These are phyloP conservation scores for Aspergillus conjunctus DNA, from an alignment of 495 filamentous ascomycete species.

Conservation along the genomic window DNA sequence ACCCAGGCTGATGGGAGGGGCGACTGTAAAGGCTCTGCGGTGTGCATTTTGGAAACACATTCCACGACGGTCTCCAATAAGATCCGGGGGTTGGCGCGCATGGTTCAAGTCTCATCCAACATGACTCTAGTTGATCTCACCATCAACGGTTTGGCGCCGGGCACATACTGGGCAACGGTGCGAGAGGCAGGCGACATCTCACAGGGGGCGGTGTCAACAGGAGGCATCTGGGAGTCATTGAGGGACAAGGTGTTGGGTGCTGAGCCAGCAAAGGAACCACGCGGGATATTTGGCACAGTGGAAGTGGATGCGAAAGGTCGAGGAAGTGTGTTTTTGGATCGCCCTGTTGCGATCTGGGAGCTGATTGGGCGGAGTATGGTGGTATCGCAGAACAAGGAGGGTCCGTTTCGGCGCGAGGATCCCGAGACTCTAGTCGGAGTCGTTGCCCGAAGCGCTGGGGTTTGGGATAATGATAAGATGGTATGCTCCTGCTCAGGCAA, in stretches of 20 bases:
- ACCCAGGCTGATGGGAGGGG: neutral
- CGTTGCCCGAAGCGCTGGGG: conserved; percentile 89
- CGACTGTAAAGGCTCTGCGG: conserved; percentile 71
- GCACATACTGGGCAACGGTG: conserved; percentile 80
- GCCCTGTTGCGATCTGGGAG: conserved; percentile 87
- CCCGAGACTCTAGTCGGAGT: conserved; percentile 86
- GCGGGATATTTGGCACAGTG: conserved; percentile 74
- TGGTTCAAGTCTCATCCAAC: conserved; percentile 75
- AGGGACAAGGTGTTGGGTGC: conserved; percentile 52
- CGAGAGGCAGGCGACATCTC: conserved; percentile 90
- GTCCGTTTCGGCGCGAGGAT: conserved; percentile 65
- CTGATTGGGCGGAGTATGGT: conserved; percentile 90
- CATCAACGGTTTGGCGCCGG: conserved; percentile 78
- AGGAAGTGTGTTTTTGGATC: conserved; percentile 77
- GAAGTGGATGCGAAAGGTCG: conserved; percentile 63
- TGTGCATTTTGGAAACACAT: conserved; percentile 96
- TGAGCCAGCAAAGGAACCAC: conserved; percentile 45
- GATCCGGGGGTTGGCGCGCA: conserved; percentile 75
- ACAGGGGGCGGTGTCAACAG: conserved; percentile 74
- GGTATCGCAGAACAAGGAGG: conserved; percentile 58
- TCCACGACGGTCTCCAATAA: conserved; percentile 56
- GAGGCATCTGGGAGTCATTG: conserved; percentile 74
- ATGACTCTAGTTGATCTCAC: conserved; percentile 86
- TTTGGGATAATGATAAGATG: conserved; percentile 99
- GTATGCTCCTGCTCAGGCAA: conserved; percentile 95